Evolutionary conservation across 1,284 basidiomycete genomes (phyloP), one percentile per base, ranked within the genome.

Genomic region (Ceratobasidium sp.): DNA sequence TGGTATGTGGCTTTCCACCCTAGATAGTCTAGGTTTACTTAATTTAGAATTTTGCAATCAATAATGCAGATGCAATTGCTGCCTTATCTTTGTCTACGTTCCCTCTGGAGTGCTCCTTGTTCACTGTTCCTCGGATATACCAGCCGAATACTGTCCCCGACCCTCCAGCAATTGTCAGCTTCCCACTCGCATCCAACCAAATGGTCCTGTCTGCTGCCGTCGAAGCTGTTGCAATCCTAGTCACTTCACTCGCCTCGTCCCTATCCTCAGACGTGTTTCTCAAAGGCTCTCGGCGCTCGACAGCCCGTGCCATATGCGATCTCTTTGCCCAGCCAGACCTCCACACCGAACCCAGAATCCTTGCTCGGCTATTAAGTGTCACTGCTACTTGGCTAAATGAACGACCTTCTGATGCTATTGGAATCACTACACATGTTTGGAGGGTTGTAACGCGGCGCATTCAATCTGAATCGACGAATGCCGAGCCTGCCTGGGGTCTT

Each of bases 361-460:
- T 55, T 5, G 35, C 21, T 28, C 64, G 50, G 32, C 16, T 55
- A 23, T 26, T 67, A 38, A 18, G 21, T 16, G 38, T 67, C 21
- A 32, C 50, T 9, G n/a, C 23, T 67, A 43, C 13, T 9, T 67
- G 64, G 64, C 30, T 67, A 16, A 35, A 54, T n/a, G 26, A 55
- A 21, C 28, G 64, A 26, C 50, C 64, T 28, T 38, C 47, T 18
- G 64, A 67, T 18, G 38, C 64, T 5, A 43, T 54, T 26, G 64
- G 64, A 43, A 43, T 67, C 16, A 47, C 32, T 55, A 26, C 41
- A 1, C 67, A 28, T 5, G 67, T 75, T 32, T 66, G 50, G 47
- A 63, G 72, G 18, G 23, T 71, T 14, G 9, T 71, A 0, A 59
- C 26, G 3, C 59, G 61, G 23, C 74, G 74, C 32, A 58, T 75